These are phyloP conservation scores for Chlorociboria aeruginascens DNA, from an alignment of 495 filamentous ascomycete species.

Conservation along the genomic window DNA sequence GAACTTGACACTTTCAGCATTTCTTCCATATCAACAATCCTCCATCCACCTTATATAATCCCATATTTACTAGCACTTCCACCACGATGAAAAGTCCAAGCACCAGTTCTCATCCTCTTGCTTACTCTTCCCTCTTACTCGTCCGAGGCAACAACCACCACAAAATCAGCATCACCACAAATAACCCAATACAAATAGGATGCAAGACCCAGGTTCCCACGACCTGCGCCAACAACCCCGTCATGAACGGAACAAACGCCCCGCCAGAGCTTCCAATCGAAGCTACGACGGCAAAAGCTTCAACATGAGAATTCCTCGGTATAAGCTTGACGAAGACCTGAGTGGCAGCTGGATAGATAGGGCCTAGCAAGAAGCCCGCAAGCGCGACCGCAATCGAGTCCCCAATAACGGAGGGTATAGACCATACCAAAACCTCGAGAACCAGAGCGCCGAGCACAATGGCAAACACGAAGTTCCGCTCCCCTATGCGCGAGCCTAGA, in stretches of 20 bases:
- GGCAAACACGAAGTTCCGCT: constrained; percentile 50
- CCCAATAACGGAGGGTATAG: constrained; percentile 56
- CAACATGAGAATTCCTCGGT: constrained; percentile 47
- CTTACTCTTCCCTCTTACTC: constrained; percentile 11
- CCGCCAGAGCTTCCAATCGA: constrained; percentile 67
- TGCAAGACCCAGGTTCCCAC: constrained; percentile 63
- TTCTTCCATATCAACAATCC: no score
- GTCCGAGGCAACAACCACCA: constrained; percentile 45
- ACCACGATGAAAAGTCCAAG: no score
- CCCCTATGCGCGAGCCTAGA: constrained; percentile 48
- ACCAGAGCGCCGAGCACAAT: constrained; percentile 42
- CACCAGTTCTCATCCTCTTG: not conserved
- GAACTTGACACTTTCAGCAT: no score
- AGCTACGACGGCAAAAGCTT: constrained; percentile 52
- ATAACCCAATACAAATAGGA: constrained; percentile 53
- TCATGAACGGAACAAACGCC: constrained; percentile 61
- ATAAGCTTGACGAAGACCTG: constrained; percentile 51
- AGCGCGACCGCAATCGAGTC: constrained; percentile 57
- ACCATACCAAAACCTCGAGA: constrained; percentile 63
- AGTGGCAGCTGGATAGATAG: constrained; percentile 58
- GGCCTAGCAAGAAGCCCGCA: constrained; percentile 64
- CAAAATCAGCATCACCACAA: constrained; percentile 51
- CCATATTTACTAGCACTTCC: no score
- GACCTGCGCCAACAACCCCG: constrained; percentile 53
- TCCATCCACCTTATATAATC: no score